These are phyloP conservation scores for Priceomyces haplophilus DNA, from an alignment of 805 yeast genomes.

Conservation along the genomic window DNA sequence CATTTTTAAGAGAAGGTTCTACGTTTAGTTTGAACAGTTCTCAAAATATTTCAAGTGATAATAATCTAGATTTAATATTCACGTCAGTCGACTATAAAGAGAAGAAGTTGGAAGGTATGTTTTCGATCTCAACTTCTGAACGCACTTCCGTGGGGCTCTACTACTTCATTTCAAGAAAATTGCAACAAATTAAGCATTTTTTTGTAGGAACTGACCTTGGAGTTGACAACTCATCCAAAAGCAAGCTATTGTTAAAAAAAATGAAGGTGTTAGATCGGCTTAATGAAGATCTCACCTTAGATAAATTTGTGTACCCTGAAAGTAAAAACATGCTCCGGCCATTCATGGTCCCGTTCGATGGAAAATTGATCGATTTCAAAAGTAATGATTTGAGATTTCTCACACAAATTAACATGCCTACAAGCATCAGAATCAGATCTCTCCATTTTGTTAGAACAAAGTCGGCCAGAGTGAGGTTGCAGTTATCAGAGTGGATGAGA, in stretches of 20 bases:
- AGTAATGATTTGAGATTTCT: constrained; percentile 34
- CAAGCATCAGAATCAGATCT: constrained; percentile 10
- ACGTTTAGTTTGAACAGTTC: constrained; percentile 12
- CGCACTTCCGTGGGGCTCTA: neutral
- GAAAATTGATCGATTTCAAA: constrained; percentile 35
- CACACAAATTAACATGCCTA: constrained; percentile 5
- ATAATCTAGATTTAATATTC: constrained; percentile 14
- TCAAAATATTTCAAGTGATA: neutral
- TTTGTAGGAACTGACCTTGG: constrained; percentile 13
- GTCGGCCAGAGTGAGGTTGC: constrained; percentile 22
- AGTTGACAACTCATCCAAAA: constrained; percentile 1
- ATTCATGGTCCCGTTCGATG: constrained; percentile 19
- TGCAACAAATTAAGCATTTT: constrained; percentile 9
- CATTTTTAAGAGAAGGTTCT: constrained; percentile 24
- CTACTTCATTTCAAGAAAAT: constrained; percentile 5
- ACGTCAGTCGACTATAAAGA: constrained; percentile 18
- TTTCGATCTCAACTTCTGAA: constrained; percentile 10
- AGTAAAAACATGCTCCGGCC: neutral
- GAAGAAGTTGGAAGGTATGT: constrained; percentile 17
- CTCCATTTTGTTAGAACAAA: constrained; percentile 17
- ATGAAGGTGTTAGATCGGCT: constrained; percentile 10
- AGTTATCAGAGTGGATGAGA: constrained; percentile 37
- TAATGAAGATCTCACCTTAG: constrained; percentile 3
- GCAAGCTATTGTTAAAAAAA: constrained; percentile 9
- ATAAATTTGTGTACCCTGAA: constrained; percentile 4